Evolutionary conservation across 768 basidiomycete species (phyloP).

Genomic region (Pilatotrama ljubarskyi): DNA sequence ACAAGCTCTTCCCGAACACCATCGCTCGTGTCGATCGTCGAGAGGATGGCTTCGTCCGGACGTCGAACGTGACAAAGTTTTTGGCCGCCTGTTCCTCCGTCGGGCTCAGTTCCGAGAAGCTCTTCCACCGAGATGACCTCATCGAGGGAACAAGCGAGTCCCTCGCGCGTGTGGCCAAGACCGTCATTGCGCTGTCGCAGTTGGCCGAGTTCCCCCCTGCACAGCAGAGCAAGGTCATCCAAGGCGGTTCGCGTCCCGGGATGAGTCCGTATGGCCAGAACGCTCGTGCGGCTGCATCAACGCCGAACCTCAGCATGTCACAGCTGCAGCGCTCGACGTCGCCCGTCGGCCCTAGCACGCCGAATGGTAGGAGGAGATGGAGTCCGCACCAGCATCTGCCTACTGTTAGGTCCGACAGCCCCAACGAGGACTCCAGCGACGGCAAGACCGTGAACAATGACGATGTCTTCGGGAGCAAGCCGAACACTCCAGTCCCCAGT

Average conservation of each 20-base stretch:
- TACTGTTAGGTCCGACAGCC: conserved; percentile 56
- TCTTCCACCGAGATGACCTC: conserved; percentile 71
- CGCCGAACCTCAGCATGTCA: conserved; percentile 52
- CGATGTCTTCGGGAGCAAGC: conserved; percentile 20
- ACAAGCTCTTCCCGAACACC: conserved; percentile 66
- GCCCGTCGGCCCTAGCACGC: conserved; percentile 33
- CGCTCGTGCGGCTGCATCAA: conserved; percentile 56
- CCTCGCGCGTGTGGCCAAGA: conserved; percentile 69
- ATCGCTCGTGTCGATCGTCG: conserved; percentile 64
- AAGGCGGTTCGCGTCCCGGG: conserved; percentile 32
- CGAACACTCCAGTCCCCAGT: conserved; percentile 19
- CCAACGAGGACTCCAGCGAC: conserved; percentile 41
- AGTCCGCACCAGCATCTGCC: conserved; percentile 53
- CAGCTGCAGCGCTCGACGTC: conserved; percentile 40
- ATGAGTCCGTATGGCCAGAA: conserved; percentile 35
- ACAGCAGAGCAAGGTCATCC: conserved; percentile 47
- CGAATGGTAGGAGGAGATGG: conserved; percentile 46
- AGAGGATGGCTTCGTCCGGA: conserved; percentile 64
- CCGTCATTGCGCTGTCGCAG: conserved; percentile 68
- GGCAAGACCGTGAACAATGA: conserved; percentile 34
- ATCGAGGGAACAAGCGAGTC: conserved; percentile 59
- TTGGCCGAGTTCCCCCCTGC: conserved; percentile 56
- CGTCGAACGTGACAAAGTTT: conserved; percentile 76
- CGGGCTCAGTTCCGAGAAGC: conserved; percentile 60
- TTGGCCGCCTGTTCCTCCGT: conserved; percentile 71